Percentiles rank a stretch among this genome's conserved stretches.
Conservation (phyloP, 371 early-diverging fungal species). For the Haplosporangium sp. region DNA sequence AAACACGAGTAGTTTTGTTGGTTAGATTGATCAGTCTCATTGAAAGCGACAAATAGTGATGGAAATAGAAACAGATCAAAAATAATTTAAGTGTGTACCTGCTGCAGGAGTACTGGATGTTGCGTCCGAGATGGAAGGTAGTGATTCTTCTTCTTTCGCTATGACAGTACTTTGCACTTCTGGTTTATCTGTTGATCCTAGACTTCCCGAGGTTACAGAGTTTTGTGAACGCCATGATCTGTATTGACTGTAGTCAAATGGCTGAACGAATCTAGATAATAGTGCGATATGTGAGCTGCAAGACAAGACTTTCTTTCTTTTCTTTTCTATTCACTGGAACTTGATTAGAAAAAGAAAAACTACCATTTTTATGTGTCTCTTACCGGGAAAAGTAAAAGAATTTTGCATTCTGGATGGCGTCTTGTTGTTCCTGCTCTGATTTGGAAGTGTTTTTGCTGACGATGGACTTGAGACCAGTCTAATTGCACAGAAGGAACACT, state of each 20-base stretch:
- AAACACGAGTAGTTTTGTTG: not conserved
- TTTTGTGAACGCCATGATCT: conserved; percentile 30
- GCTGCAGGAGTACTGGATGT: not conserved
- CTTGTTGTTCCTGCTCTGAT: conserved; percentile 32
- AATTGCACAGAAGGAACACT: not conserved
- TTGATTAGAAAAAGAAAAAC: not conserved
- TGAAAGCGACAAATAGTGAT: not conserved
- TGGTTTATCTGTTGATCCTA: not conserved
- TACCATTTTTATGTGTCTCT: not conserved
- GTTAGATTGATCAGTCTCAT: not conserved
- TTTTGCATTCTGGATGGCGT: conserved; percentile 42
- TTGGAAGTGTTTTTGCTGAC: conserved; percentile 23
- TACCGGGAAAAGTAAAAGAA: conserved; percentile 52
- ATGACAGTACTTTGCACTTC: not conserved
- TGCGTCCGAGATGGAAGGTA: not conserved
- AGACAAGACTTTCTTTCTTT: not conserved
- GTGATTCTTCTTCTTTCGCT: not conserved
- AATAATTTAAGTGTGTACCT: not conserved
- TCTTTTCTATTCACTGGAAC: no score
- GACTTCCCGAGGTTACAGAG: not conserved
- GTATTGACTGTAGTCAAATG: conserved; percentile 33
- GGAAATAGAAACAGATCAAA: not conserved
- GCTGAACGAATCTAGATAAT: conserved; percentile 26
- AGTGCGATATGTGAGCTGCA: not conserved
- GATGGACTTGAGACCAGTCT: conserved; percentile 48